Conservation (phyloP, 129 eudicot genomes). For the Tanacetum coccineum region DNA sequence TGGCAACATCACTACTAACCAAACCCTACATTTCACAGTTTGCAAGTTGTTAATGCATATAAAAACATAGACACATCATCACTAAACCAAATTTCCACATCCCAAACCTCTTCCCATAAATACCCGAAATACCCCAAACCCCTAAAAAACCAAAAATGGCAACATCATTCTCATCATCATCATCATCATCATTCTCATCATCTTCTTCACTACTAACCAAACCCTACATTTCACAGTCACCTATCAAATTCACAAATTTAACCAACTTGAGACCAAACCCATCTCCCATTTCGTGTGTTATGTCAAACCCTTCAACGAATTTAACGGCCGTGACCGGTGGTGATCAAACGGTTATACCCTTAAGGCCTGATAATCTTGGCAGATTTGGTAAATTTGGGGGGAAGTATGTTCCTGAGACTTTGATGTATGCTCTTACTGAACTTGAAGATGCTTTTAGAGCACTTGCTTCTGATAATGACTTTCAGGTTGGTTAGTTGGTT, state of each 20-base stretch:
- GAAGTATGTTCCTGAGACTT: slow-evolving; percentile 72
- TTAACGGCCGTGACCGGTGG: slow-evolving; percentile 14
- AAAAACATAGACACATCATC: too few species aligned
- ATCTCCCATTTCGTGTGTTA: slow-evolving; percentile 36
- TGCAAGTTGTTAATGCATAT: too few species aligned
- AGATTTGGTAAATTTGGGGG: slow-evolving; percentile 83
- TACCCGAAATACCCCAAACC: background rate
- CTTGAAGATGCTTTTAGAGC: slow-evolving; percentile 62
- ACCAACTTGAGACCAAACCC: slow-evolving; percentile 10
- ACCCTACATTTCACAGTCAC: slow-evolving; percentile 6
- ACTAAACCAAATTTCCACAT: too few species aligned
- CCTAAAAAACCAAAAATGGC: background rate
- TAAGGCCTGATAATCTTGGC: slow-evolving; percentile 66
- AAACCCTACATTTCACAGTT: too few species aligned
- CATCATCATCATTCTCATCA: too few species aligned
- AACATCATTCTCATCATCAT: background rate
- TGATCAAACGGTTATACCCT: slow-evolving; percentile 19
- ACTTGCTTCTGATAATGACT: slow-evolving; percentile 27
- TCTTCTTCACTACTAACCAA: slow-evolving; percentile 1
- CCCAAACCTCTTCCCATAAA: background rate
- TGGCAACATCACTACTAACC: background rate
- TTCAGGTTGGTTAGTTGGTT: slow-evolving; percentile 11
- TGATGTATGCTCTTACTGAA: slow-evolving; percentile 62
- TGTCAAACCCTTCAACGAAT: slow-evolving; percentile 21
- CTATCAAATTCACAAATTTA: slow-evolving; percentile 26